Conservation (phyloP, 352 stramenopile genomes). For the Globisporangium lucens region DNA sequence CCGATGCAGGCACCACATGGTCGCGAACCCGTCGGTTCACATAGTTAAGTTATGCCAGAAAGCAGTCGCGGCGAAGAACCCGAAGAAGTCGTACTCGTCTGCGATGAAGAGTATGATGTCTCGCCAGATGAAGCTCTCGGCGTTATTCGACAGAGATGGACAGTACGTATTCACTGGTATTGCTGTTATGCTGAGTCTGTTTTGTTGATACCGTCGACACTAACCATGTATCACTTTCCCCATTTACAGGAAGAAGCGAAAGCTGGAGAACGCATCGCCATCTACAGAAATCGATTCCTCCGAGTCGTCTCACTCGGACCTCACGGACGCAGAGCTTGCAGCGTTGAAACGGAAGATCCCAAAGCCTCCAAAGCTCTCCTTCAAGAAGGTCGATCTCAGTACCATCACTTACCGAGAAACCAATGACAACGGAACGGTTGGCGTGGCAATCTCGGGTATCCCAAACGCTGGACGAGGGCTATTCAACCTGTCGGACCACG, state of each 20-base stretch:
- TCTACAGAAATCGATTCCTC: slow-evolving; percentile 62
- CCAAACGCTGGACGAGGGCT: slow-evolving; percentile 76
- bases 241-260: slow-evolving; percentile 66
- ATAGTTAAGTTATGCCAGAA: slow-evolving; percentile 82
- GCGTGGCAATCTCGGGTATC: slow-evolving; percentile 79
- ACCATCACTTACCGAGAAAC: slow-evolving; percentile 84
- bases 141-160: slow-evolving; percentile 60
- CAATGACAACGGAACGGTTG: slow-evolving; percentile 87
- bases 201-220: not conserved
- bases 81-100: slow-evolving; percentile 79
- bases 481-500: slow-evolving; percentile 77
- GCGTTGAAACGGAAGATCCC: slow-evolving; percentile 78
- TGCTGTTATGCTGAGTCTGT: not conserved
- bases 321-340: slow-evolving; percentile 78
- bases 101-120: slow-evolving; percentile 87
- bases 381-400: slow-evolving; percentile 83
- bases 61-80: slow-evolving; percentile 61
- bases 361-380: slow-evolving; percentile 77
- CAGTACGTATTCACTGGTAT: slow-evolving; percentile 51
- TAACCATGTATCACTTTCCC: slow-evolving; percentile 12
- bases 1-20: slow-evolving; percentile 75
- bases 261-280: slow-evolving; percentile 59
- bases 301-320: slow-evolving; percentile 59
- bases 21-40: slow-evolving; percentile 80
- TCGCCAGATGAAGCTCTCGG: slow-evolving; percentile 77